Base-by-base conservation (phyloP, 192 early-diverging fungal genomes). In the Lobulomyces angularis region DNA sequence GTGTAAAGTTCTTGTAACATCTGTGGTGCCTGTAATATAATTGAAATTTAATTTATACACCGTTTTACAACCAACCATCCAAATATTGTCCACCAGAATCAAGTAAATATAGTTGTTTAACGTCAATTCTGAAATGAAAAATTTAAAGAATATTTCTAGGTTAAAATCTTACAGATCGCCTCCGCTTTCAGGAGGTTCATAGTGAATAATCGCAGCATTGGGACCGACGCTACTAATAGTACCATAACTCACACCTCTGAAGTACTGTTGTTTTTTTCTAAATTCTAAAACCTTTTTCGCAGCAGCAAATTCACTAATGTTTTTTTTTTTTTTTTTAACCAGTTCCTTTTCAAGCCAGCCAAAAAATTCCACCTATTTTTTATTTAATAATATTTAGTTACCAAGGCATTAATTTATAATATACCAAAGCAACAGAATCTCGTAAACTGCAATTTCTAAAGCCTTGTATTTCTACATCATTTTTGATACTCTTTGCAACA, bases 201-300 rank as follows among this genome's bases (percentile, higher is more conserved):
- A 98, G 58, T 98, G 94, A 53, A 98, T 95, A 58, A 98, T 90
- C 26, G 89, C 82, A 4, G 87, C 94, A 49, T 92, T 98, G n/a
- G 94, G 58, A 2, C 94, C 94, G 6, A 86, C 86, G 12, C 83
- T 79, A 5, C 88, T 92, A 47, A 98, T 98, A 16, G 94, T 98
- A 50, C 80, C 83, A 50, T 95, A 98, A 42, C 84, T 88, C 35
- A 92, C 80, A 1, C 94, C 94, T 21, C 88, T 80, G 59, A 87
- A 95, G 55, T 84, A 54, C 24, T 65, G 50, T 50, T 86, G 82
- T 43, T n/a, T n/a, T n/a, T 9, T 40, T 41, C 93, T 69, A 52
- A 90, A 73, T 53, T 55, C 48, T 56, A 88, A 86, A 7, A 95
- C 67, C 28, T 79, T 73, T 53, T 84, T 82, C 1, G 91, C 87